Evolutionary conservation across 2,329 filamentous ascomycete genomes (phyloP), one percentile per base, ranked within the genome.

Genomic region (Hymenoscyphus occultus): DNA sequence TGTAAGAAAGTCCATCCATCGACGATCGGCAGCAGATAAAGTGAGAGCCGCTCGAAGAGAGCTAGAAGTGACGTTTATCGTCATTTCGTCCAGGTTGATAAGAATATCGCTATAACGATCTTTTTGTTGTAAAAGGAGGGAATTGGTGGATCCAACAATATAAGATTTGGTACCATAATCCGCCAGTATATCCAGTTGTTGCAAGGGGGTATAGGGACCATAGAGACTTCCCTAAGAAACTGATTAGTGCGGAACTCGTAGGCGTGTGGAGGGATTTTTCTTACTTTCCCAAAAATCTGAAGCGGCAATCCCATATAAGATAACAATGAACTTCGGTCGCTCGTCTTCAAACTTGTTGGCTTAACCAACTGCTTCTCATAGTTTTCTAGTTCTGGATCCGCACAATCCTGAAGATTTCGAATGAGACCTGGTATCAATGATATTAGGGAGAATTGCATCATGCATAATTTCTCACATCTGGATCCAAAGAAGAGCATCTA

Each of bases 401-500:
- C 94, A 73, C 92, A 96, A 79, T 99, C 95, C 78, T 96, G 89
- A n/a, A 99, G 84, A 73, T 90, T 92, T 73, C 92, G 88, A 74
- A 98, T 88, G 64, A 99, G 86, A 66, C 93, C 93, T 58, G 95
- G 95, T 80, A 99, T 96, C 74, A 99, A 83, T 62, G 94, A 97
- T 71, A 99, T 90, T 57, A 99, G 85, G 56, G 94, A 95, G 80
- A 98, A 99, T 77, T 99, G 95, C 79, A 97, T 93, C 91, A 98
- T 96, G 84, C 95, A 99, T 71, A 99, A 81, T 69, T 91, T 86
- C 78, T 99, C 95, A 78, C 95, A 98, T 72, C 93, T 88, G n/a
- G 94, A 93, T 68, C 95, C 93, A 74, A 98, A 99, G 80, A 99
- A 98, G 62, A 99, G 88, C 90, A 98, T 98, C 93, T 97, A 71